Evolutionary conservation across 805 yeast genomes (phyloP).

Genomic region (Ogataea sp.): DNA sequence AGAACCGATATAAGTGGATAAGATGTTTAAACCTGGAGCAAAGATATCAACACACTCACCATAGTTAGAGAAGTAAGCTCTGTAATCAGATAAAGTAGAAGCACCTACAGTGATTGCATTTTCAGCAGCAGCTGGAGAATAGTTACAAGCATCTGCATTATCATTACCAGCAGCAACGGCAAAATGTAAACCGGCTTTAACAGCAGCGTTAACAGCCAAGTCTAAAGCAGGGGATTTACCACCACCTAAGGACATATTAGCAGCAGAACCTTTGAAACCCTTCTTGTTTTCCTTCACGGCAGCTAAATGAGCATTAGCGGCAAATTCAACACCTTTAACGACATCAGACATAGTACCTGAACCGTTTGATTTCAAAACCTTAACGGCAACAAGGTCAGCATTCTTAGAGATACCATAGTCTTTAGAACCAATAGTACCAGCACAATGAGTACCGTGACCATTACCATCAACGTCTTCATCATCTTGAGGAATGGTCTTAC

Average conservation of each 20-base stretch:
- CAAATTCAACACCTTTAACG: conserved; percentile 77
- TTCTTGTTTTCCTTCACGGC: conserved; percentile 40
- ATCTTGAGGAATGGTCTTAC: conserved; percentile 68
- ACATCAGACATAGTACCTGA: conserved; percentile 81
- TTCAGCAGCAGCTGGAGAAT: conserved; percentile 85
- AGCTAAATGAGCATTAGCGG: conserved; percentile 61
- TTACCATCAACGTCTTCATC: conserved; percentile 72
- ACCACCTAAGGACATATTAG: conserved; percentile 93
- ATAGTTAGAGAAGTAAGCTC: conserved; percentile 93
- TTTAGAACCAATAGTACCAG: conserved; percentile 86
- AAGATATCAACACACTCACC: conserved; percentile 95
- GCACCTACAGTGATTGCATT: conserved; percentile 93
- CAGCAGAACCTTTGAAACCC: conserved; percentile 78
- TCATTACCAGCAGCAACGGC: conserved; percentile 98
- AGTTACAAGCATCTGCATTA: conserved; percentile 85
- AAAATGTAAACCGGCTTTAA: conserved; percentile 79
- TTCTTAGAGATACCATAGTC: conserved; percentile 80
- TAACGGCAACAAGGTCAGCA: conserved; percentile 73
- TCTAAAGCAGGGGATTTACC: conserved; percentile 85
- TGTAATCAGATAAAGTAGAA: conserved; percentile 75
- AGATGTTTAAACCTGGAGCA: conserved; percentile 90
- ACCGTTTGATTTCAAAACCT: conserved; percentile 76
- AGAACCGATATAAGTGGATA: conserved; percentile 79
- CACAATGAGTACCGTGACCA: conserved; percentile 96
- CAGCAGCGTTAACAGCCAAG: conserved; percentile 84